Conservation (phyloP, 305 asterid species). For the Solanum chacoense region DNA sequence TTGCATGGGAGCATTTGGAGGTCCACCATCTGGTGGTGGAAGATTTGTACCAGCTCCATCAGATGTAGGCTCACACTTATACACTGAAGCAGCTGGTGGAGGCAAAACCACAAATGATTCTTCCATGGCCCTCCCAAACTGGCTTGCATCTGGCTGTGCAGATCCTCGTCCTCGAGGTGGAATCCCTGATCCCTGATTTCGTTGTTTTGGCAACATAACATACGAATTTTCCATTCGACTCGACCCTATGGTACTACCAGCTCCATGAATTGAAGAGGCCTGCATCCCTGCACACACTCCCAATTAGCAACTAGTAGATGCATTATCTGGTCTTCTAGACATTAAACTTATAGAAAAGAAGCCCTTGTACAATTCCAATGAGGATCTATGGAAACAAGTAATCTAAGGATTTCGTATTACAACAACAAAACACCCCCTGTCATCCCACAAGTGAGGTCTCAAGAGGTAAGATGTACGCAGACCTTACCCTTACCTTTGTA, state of each 20-base stretch:
- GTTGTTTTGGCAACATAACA: conserved; percentile 82
- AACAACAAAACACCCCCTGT: background rate
- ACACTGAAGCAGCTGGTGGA: conserved; percentile 98
- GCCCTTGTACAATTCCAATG: background rate
- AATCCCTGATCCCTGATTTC: conserved; percentile 51
- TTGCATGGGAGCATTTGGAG: conserved; percentile 32
- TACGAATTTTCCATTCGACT: conserved; percentile 81
- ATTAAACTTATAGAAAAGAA: background rate
- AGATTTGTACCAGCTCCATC: conserved; percentile 57
- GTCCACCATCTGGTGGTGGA: conserved; percentile 53
- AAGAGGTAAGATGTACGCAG: background rate
- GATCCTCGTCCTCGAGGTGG: conserved; percentile 64
- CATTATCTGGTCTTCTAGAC: background rate
- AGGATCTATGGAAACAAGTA: background rate
- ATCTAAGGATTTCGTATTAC: background rate
- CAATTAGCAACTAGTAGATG: conserved; percentile 12
- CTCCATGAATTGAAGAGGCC: conserved; percentile 57
- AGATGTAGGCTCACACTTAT: conserved; percentile 58
- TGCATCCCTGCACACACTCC: conserved; percentile 56
- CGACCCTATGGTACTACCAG: conserved; percentile 50
- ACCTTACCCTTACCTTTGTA: background rate
- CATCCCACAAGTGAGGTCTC: background rate
- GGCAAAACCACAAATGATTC: conserved; percentile 97
- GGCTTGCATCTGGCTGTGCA: conserved; percentile 43
- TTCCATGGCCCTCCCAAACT: conserved; percentile 79